These are phyloP conservation scores for Cymbidium sinense DNA, from an alignment of 106 monocot genomes.

Conservation along the genomic window DNA sequence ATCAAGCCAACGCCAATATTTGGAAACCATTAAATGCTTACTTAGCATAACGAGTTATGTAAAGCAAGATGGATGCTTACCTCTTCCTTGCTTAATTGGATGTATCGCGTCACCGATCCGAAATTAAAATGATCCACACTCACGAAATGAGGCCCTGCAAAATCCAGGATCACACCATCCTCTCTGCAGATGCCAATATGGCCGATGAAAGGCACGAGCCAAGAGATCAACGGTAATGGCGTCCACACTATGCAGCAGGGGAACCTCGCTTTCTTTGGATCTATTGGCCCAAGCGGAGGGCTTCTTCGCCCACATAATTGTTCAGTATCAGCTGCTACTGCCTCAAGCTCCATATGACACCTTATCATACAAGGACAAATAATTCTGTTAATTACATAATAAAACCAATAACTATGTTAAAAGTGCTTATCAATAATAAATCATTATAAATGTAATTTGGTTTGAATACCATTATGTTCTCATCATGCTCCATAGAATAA, in stretches of 20 bases:
- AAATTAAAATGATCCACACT: conserved; percentile 86
- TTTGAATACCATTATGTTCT: background rate
- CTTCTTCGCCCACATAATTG: conserved; percentile 11
- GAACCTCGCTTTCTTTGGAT: conserved; percentile 74
- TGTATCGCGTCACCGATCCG: conserved; percentile 74
- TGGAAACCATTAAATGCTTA: background rate
- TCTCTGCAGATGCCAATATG: conserved; percentile 94
- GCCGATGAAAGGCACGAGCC: conserved; percentile 90
- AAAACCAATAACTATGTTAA: background rate
- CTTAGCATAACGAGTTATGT: background rate
- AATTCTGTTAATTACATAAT: background rate
- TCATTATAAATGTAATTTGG: background rate
- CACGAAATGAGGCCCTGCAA: conserved; percentile 87
- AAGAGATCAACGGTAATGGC: conserved; percentile 81
- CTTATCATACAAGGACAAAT: background rate
- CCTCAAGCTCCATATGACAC: conserved; percentile 31
- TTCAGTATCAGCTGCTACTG: conserved; percentile 3
- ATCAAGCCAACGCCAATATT: too few relatives aligned
- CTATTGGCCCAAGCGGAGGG: conserved; percentile 41
- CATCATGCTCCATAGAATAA: background rate
- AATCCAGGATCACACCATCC: conserved; percentile 94
- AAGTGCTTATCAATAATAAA: background rate
- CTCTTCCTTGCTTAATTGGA: conserved; percentile 64
- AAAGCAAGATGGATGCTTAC: conserved; percentile 14
- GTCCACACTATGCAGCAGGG: conserved; percentile 95